A percentile compares a stretch with the other conserved stretches of the same genome.
These are phyloP conservation scores for Diaporthe sp. DNA, from an alignment of 2,329 filamentous ascomycete species.

Conservation along the genomic window DNA sequence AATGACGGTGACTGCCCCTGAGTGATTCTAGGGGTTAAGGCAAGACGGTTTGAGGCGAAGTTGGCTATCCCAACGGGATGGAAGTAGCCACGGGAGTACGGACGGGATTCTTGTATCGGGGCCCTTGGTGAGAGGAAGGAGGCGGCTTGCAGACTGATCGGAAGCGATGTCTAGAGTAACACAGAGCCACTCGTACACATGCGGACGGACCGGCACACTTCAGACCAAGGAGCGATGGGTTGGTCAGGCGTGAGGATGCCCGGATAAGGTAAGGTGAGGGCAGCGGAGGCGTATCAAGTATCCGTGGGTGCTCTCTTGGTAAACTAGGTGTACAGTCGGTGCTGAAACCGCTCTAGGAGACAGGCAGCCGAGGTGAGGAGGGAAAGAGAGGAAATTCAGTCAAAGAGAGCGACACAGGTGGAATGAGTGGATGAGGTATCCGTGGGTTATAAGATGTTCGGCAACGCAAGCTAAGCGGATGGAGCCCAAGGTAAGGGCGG, in stretches of 20 bases:
- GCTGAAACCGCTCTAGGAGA: slow-evolving; percentile 39
- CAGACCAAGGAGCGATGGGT: slow-evolving; percentile 32
- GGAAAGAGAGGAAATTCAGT: slow-evolving; percentile 39
- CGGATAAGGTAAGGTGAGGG: slow-evolving; percentile 18
- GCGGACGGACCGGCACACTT: slow-evolving; percentile 30
- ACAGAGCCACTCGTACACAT: slow-evolving; percentile 33
- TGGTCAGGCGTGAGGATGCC: slow-evolving; percentile 10
- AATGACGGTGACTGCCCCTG: slow-evolving; percentile 9
- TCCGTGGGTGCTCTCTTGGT: slow-evolving; percentile 24
- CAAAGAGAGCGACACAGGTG: slow-evolving; percentile 40
- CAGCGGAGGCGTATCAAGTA: slow-evolving; percentile 34
- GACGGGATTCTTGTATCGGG: slow-evolving; percentile 30
- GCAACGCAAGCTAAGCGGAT: slow-evolving; percentile 35
- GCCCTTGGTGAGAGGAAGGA: background rate
- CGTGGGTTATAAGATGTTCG: slow-evolving; percentile 38
- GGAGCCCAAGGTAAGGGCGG: slow-evolving; percentile 38
- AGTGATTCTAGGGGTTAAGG: slow-evolving; percentile 29
- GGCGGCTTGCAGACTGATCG: slow-evolving; percentile 28
- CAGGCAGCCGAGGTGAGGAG: slow-evolving; percentile 28
- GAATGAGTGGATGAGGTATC: slow-evolving; percentile 39
- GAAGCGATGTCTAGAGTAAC: slow-evolving; percentile 26
- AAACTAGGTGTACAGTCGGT: slow-evolving; percentile 29
- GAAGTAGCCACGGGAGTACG: slow-evolving; percentile 28
- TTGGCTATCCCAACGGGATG: slow-evolving; percentile 29
- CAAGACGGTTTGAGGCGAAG: slow-evolving; percentile 27